Conservation (phyloP, 805 yeast species). For the Myxozyma mucilagina region DNA sequence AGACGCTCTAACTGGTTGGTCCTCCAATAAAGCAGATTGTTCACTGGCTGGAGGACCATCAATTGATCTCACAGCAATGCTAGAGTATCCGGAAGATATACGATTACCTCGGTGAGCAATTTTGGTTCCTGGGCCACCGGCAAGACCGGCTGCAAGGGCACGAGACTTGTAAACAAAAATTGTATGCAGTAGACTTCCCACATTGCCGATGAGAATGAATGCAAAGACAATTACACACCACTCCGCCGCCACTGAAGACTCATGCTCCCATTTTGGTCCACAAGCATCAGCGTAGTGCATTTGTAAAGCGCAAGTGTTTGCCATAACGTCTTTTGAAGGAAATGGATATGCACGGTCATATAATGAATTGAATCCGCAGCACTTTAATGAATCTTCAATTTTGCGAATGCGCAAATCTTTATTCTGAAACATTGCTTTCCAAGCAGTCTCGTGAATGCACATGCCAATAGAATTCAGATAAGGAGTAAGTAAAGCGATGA, state of each 20-base stretch:
- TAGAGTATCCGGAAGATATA: neutral
- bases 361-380: conserved; percentile 25
- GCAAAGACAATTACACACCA: conserved; percentile 23
- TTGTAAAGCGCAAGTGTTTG: conserved; percentile 20
- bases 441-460: conserved; percentile 21
- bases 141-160: neutral
- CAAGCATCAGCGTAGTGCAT: conserved; percentile 21
- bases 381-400: conserved; percentile 19
- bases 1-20: neutral
- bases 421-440: conserved; percentile 9
- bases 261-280: conserved; percentile 16
- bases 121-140: neutral
- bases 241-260: conserved; percentile 22
- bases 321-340: conserved; percentile 2
- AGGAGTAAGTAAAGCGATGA: conserved; percentile 22
- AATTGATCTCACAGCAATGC: neutral
- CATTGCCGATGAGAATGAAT: conserved; percentile 4
- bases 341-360: conserved; percentile 26
- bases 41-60: neutral
- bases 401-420: conserved; percentile 10
- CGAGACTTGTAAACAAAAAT: neutral
- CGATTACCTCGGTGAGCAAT: neutral
- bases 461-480: conserved; percentile 12
- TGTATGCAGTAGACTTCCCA: neutral
- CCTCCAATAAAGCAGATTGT: conserved; percentile 1